phyloP scores from a whole-genome alignment of 2,329 filamentous ascomycete genomes.

The Aurifilum marmelostoma region DNA sequence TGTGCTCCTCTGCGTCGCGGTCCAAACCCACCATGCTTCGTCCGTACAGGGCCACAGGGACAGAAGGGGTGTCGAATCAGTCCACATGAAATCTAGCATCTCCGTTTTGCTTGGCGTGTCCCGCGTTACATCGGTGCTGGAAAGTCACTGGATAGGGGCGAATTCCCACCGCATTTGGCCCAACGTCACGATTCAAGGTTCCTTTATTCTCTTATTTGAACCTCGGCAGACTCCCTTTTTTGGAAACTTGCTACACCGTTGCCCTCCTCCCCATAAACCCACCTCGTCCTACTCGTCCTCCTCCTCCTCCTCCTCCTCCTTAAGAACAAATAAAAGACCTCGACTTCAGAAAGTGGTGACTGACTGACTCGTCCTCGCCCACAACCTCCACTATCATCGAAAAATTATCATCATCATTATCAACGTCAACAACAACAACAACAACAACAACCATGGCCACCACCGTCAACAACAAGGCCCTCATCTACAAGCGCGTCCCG shows the following conservation, averaged over 20 bases:
- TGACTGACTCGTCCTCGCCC: not conserved
- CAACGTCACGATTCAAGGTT: not conserved
- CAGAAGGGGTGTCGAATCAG: not conserved
- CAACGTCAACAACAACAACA: not conserved
- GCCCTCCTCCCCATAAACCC: not conserved
- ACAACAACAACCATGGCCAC: conserved; percentile 1
- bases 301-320: not conserved
- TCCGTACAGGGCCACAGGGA: not conserved
- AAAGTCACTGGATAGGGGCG: not conserved
- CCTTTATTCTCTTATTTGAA: not conserved
- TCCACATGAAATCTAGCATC: not conserved
- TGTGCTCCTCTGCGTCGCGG: not conserved
- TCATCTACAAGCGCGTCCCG: conserved; percentile 25
- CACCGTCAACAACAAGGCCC: conserved; percentile 24
- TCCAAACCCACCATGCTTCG: not conserved
- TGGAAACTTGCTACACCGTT: not conserved
- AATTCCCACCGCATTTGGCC: not conserved
- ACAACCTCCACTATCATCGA: not conserved
- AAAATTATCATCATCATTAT: too few species aligned
- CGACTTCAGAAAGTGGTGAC: not conserved
- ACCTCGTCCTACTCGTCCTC: not conserved
- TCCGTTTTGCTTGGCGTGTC: not conserved
- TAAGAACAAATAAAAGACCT: not conserved
- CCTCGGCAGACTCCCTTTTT: not conserved
- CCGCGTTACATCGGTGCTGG: not conserved